Evolutionary conservation across 805 yeast species (phyloP), one percentile per base, ranked within the genome.

Genomic region (Candida hispaniensis): DNA sequence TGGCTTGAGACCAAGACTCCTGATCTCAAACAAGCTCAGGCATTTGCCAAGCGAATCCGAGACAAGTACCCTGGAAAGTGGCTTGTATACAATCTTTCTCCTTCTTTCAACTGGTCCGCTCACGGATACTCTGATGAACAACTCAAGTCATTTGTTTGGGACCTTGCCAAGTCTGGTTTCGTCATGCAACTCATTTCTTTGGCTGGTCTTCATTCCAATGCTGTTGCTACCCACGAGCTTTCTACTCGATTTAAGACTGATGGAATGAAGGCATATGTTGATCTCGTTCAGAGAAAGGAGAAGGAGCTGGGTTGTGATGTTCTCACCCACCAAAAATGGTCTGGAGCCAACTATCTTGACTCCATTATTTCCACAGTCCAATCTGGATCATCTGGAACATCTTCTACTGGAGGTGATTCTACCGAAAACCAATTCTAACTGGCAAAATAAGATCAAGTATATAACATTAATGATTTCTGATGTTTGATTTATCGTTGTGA

Each of bases 1-100:
- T 73, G 79, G 79, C 56, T 73, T 11, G 78, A 74, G 47, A 73
- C 79, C 21, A 71, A 71, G 49, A 61, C 65, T 3, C 79, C 79
- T 12, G 64, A 71, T 44, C 50, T 72, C 30, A 43, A 57, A 18
- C 69, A 69, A 48, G 76, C 77, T 6, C 54, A 53, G 36, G 52
- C 48, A 2, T 63, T 71, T 43, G 71, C 76, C 10, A 47, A 56
- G 9, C 51, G 54, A 30, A 63, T 73, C 40, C 72, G 67, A 38
- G 55, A 51, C 10, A 50, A 58, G 15, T 62, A 55, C 48, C 79
- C 79, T 10, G 59, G 64, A 15, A 66, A 64, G 44, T 67, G 70
- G 60, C 58, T 73, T 14, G 79, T 73, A 5, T 73, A 73, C 48
- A 74, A 74, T 46, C 55, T 71, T 39, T 64, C 73, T 15, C 79